Percentiles rank a stretch among this genome's conserved stretches.
These are phyloP conservation scores for Mucor velutinosus DNA, from an alignment of 371 early-diverging fungal species.

Conservation along the genomic window DNA sequence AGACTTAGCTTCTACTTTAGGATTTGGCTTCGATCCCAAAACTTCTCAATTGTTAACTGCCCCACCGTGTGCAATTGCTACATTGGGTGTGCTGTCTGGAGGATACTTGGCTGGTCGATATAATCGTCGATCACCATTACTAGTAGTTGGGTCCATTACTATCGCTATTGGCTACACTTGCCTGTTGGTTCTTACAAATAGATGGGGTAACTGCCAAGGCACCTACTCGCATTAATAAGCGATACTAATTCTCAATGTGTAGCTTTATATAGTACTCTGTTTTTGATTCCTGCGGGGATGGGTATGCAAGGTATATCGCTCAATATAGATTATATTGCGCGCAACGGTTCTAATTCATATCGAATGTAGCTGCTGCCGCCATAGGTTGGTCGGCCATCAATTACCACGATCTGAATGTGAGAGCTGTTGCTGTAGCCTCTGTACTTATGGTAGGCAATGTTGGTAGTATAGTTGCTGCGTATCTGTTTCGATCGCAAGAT, in stretches of 20 bases:
- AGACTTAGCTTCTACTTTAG: constrained; percentile 51
- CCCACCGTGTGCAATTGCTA: constrained; percentile 27
- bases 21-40: constrained; percentile 30
- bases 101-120: constrained; percentile 32
- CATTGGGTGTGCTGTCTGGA: constrained; percentile 25
- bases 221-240: background rate
- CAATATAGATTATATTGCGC: background rate
- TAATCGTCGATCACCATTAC: constrained; percentile 22
- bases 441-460: constrained; percentile 29
- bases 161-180: constrained; percentile 25
- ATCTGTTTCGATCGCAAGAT: constrained; percentile 26
- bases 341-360: background rate
- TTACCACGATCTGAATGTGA: constrained; percentile 27
- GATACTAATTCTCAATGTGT: background rate
- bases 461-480: constrained; percentile 36
- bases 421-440: constrained; percentile 34
- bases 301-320: constrained; percentile 32
- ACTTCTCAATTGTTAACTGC: constrained; percentile 36
- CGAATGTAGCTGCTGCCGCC: constrained; percentile 23
- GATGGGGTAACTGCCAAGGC: constrained; percentile 27
- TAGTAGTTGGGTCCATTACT: constrained; percentile 24
- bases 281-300: constrained; percentile 27
- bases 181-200: constrained; percentile 18
- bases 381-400: constrained; percentile 34
- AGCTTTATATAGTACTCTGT: constrained; percentile 21